phyloP scores from a whole-genome alignment of 83 land plant genomes.

The Thuja plicata region DNA sequence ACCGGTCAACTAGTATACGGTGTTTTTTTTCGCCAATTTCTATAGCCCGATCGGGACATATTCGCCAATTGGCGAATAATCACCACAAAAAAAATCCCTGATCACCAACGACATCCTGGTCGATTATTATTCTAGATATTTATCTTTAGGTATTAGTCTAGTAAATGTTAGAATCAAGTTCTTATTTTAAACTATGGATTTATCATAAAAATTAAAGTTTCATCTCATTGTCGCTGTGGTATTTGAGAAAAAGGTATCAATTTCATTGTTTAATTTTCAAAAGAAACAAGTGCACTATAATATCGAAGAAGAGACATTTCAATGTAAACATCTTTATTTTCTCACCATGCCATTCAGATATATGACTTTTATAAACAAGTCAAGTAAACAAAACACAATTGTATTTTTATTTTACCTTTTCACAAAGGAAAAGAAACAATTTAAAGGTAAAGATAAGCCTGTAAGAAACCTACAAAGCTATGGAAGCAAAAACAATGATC shows the following conservation, averaged over 20 bases:
- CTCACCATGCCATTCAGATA: background rate
- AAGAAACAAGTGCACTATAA: background rate
- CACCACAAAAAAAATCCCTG: too few species aligned
- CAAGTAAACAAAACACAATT: constrained; percentile 8
- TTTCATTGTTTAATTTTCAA: background rate
- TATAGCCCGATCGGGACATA: too few species aligned
- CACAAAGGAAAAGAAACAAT: background rate
- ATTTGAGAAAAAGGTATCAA: background rate
- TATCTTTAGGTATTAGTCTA: too few species aligned
- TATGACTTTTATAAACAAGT: background rate
- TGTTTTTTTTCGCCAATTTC: too few species aligned
- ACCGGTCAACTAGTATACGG: too few species aligned
- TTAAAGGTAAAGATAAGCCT: background rate
- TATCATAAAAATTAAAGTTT: background rate
- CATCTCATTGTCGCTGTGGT: background rate
- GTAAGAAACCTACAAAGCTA: background rate
- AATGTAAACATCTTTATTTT: background rate
- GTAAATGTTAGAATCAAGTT: too few species aligned
- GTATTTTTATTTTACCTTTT: background rate
- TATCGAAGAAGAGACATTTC: background rate
- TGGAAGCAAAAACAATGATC: background rate
- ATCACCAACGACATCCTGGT: too few species aligned
- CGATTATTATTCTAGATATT: too few species aligned
- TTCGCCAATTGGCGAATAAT: too few species aligned
- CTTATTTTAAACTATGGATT: too few species aligned